Conservation (phyloP, 108 stramenopile species). For the Nitzschia sp. region DNA sequence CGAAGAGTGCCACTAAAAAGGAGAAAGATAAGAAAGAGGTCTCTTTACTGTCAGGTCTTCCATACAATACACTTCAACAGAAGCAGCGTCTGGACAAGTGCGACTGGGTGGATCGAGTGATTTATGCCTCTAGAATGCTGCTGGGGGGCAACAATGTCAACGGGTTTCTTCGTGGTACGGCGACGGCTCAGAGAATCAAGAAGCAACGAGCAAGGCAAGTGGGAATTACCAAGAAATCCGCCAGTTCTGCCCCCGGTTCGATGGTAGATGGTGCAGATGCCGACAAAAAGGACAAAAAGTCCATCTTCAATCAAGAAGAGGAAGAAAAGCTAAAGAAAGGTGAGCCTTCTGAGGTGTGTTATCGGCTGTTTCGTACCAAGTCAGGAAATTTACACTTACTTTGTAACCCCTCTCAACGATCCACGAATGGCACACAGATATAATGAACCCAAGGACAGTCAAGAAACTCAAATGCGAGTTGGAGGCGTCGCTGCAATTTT, state of each 20-base stretch:
- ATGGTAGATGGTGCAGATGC: slow-evolving; percentile 24
- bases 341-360: not conserved
- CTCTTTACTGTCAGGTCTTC: slow-evolving; percentile 2
- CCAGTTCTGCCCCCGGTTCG: slow-evolving; percentile 18
- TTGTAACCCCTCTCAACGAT: not conserved
- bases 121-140: slow-evolving; percentile 63
- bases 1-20: not conserved
- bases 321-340: slow-evolving; percentile 39
- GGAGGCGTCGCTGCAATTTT: slow-evolving; percentile 62
- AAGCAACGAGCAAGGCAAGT: slow-evolving; percentile 71
- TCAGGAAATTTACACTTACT: not conserved
- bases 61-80: slow-evolving; percentile 32
- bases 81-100: slow-evolving; percentile 41
- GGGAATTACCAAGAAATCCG: slow-evolving; percentile 32
- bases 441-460: slow-evolving; percentile 71
- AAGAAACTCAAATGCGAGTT: slow-evolving; percentile 72
- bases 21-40: not conserved
- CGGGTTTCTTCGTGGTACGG: slow-evolving; percentile 75
- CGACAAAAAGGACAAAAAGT: slow-evolving; percentile 30
- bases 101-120: slow-evolving; percentile 51
- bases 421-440: slow-evolving; percentile 27
- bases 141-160: slow-evolving; percentile 68
- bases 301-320: slow-evolving; percentile 25
- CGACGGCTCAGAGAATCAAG: slow-evolving; percentile 73
- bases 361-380: not conserved